phyloP scores from a whole-genome alignment of 352 stramenopile genomes.

The Phytophthora ramorum region DNA sequence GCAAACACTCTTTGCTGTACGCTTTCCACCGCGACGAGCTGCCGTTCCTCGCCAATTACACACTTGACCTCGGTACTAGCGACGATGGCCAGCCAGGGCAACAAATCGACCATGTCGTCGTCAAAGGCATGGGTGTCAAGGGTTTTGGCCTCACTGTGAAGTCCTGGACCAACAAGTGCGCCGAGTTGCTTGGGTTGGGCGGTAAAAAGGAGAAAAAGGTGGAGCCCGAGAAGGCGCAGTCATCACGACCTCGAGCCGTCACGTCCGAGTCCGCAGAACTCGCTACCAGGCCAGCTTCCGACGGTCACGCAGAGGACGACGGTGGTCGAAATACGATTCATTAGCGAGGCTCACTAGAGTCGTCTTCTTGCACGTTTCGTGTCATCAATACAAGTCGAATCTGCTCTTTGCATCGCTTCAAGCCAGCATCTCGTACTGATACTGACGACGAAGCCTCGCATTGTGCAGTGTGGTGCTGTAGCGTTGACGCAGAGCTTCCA shows the following conservation, averaged over 20 bases:
- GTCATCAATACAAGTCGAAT: conserved; percentile 16
- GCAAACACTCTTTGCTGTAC: conserved; percentile 47
- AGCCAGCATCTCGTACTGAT: conserved; percentile 60
- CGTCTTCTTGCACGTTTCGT: not conserved
- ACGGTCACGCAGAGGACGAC: conserved; percentile 8
- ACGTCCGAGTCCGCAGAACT: conserved; percentile 9
- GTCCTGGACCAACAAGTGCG: conserved; percentile 35
- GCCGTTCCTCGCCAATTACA: conserved; percentile 59
- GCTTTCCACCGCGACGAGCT: conserved; percentile 73
- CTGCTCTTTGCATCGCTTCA: conserved; percentile 22
- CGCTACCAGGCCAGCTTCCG: not conserved
- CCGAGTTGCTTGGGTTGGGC: conserved; percentile 29
- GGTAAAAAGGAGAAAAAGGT: conserved; percentile 33
- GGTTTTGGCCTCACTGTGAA: conserved; percentile 37
- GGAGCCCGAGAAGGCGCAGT: conserved; percentile 9
- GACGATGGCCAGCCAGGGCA: conserved; percentile 33
- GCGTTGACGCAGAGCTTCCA: conserved; percentile 83
- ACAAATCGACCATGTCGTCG: conserved; percentile 42
- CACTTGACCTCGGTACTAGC: conserved; percentile 42
- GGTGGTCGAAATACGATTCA: conserved; percentile 28
- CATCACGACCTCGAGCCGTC: conserved; percentile 13
- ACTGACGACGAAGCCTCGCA: conserved; percentile 58
- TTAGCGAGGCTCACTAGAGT: conserved; percentile 7
- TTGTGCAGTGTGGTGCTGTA: conserved; percentile 71
- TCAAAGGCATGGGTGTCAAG: conserved; percentile 61